phyloP scores from a whole-genome alignment of 2,329 filamentous ascomycete species.

The Colletotrichum brevisporum region DNA sequence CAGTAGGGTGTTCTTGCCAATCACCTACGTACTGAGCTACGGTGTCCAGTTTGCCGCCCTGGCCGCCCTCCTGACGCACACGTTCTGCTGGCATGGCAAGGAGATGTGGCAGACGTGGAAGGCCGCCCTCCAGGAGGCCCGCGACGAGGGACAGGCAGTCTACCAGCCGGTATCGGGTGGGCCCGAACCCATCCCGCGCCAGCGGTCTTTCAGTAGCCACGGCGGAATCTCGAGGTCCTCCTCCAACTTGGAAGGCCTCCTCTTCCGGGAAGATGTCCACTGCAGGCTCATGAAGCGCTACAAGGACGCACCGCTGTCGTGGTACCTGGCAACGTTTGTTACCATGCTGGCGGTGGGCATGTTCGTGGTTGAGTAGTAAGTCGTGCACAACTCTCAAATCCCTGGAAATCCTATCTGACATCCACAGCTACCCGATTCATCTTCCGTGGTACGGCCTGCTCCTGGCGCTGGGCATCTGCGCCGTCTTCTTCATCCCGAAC shows the following conservation, averaged over 20 bases:
- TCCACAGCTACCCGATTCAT: constrained; percentile 79
- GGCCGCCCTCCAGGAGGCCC: constrained; percentile 75
- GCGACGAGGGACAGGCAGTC: constrained; percentile 60
- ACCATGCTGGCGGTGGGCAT: constrained; percentile 85
- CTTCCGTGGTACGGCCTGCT: constrained; percentile 90
- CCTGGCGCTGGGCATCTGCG: constrained; percentile 82
- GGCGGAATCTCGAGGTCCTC: constrained; percentile 52
- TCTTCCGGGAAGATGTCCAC: constrained; percentile 85
- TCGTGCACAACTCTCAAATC: constrained; percentile 39
- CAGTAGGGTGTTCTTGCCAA: constrained; percentile 86
- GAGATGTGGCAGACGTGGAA: constrained; percentile 86
- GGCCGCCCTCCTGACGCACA: constrained; percentile 84
- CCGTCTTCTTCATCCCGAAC: constrained; percentile 88
- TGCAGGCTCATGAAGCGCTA: constrained; percentile 88
- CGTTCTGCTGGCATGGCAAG: constrained; percentile 85
- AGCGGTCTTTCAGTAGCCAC: constrained; percentile 33
- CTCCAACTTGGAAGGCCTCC: constrained; percentile 65
- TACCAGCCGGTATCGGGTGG: constrained; percentile 67
- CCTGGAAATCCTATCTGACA: constrained; percentile 38
- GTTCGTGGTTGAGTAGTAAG: constrained; percentile 87
- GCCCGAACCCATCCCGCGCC: constrained; percentile 33
- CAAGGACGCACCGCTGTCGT: constrained; percentile 83
- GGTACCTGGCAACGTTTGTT: constrained; percentile 84
- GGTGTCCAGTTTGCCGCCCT: constrained; percentile 88
- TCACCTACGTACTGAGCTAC: constrained; percentile 90